Evolutionary conservation across 345 rosid genomes (phyloP), one percentile per base, ranked within the genome.

Genomic region (Aquilaria yunnanensis): DNA sequence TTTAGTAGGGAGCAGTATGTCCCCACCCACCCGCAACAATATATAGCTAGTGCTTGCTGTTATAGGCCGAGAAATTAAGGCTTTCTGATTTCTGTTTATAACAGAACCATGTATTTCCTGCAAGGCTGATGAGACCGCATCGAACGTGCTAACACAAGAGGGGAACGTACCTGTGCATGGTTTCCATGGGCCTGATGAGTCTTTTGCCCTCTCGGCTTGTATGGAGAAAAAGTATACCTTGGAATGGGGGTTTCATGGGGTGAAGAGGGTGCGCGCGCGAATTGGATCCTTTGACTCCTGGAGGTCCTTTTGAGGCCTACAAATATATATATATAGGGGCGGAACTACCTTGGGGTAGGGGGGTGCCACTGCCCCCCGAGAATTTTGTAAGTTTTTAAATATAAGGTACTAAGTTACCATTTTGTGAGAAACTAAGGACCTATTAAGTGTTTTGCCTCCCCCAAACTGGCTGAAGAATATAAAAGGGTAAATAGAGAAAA

Each of bases 211-310:
- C 55, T 81, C 96, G 16, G 80, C 87, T 16, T 83, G 78, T 73
- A 52, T 93, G 83, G 98, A 93, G 72, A 16, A 0, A 84, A 89
- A 67, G 98, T 80, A 43, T 93, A 93, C 80, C 88, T 89, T 51
- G 98, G 98, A 72, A 92, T 92, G 96, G 96, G 98, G 59, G 98
- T 89, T 64, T 87, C 96, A 6, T 97, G 96, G 53, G 98, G 98
- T 60, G 98, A 93, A 78, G 98, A 93, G 70, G 98, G 96, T 70
- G 98, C 98, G 56, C 79, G 97, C n/a, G n/a, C n/a, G 43, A 51
- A 84, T n/a, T 62, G 97, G 98, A 0, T 97, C 98, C 96, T 31
- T 10, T 93, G 88, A 93, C 89, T 97, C 97, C 94, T 56, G 98
- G 97, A 64, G 96, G 97, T 32, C 89, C 98, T 12, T 79, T 76